These are phyloP conservation scores for Vaccinium vitisidaea DNA, from an alignment of 148 eudicot species.

Conservation along the genomic window DNA sequence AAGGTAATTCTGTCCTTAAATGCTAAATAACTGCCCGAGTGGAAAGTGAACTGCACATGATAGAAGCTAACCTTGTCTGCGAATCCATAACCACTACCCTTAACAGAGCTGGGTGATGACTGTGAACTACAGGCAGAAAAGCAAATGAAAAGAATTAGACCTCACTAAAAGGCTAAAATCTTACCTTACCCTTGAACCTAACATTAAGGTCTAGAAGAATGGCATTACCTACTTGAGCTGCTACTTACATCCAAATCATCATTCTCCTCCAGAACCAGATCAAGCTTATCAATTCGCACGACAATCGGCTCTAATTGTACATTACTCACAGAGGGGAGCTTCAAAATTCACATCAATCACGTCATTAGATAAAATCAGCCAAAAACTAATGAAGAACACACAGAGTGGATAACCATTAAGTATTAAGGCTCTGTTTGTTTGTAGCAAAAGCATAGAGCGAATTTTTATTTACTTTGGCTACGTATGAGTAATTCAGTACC, in stretches of 20 bases:
- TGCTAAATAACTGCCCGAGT: background rate
- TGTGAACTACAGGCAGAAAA: conserved; percentile 42
- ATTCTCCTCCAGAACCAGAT: conserved; percentile 92
- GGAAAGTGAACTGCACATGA: conserved; percentile 15
- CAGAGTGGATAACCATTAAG: background rate
- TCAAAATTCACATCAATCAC: conserved; percentile 25
- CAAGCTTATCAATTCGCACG: conserved; percentile 89
- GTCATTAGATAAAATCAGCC: background rate
- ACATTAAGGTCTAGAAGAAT: conserved; percentile 4
- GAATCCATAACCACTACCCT: conserved; percentile 87
- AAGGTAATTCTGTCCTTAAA: background rate
- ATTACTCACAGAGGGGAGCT: conserved; percentile 91
- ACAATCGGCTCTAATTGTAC: conserved; percentile 95
- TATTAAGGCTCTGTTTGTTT: background rate
- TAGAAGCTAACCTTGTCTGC: conserved; percentile 79
- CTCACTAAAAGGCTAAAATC: background rate
- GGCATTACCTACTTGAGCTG: conserved; percentile 59
- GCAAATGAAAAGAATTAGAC: background rate
- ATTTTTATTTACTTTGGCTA: background rate
- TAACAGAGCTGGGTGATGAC: conserved; percentile 54
- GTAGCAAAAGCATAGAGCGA: background rate
- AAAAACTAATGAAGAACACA: background rate
- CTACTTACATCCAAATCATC: conserved; percentile 58
- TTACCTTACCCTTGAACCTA: background rate
- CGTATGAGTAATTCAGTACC: no score